Base-by-base conservation (phyloP, 176 grass and related monocot species). In the Hsuehochloa calcarea region DNA sequence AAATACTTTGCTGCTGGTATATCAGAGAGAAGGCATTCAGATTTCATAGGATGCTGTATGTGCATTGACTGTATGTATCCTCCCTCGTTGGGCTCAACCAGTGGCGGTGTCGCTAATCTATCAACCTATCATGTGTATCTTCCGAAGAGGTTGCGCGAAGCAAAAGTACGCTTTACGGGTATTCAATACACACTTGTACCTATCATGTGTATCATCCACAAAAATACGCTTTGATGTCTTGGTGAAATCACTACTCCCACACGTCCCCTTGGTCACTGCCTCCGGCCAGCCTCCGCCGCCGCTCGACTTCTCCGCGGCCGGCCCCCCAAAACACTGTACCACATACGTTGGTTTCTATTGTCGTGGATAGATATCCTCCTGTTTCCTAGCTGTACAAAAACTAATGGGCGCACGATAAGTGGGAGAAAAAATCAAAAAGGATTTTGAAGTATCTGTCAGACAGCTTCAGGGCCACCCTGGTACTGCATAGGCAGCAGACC, bases 401-500 rank as follows among this genome's bases (percentile, higher is more conserved):
- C 29, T 29, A 29, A 29, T 29, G 29, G 29, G 1, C 29, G 29
- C 29, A 29, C 29, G 1, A 29, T 29, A 29, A 29, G 1, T 29
- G 29, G 29, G 29, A 6, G 6, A 40, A 29, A 29, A 40, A 7
- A 40, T 7, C 0, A 5, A 6, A 40, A 1, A n/a, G n/a, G n/a
- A n/a, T n/a, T n/a, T 40, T 4, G 6, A 1, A 5, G 5, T 7
- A 5, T 22, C 19, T 54, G 51, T 22, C 52, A 22, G 52, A 55
- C 52, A 55, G 16, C 51, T 54, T 6, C 51, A 54, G 51, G 15
- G 52, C 17, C 52, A 9, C 0, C 6, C 52, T 0, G 19, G 2
- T 22, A n/a, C 52, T 0, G 2, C 52, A 8, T 0, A 55, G 6
- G 6, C 52, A 0, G 6, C 52, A 0, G 5, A 9, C 52, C 19